These are phyloP conservation scores for Beverwykella pulmonaria DNA, from an alignment of 495 filamentous ascomycete genomes.

Conservation along the genomic window DNA sequence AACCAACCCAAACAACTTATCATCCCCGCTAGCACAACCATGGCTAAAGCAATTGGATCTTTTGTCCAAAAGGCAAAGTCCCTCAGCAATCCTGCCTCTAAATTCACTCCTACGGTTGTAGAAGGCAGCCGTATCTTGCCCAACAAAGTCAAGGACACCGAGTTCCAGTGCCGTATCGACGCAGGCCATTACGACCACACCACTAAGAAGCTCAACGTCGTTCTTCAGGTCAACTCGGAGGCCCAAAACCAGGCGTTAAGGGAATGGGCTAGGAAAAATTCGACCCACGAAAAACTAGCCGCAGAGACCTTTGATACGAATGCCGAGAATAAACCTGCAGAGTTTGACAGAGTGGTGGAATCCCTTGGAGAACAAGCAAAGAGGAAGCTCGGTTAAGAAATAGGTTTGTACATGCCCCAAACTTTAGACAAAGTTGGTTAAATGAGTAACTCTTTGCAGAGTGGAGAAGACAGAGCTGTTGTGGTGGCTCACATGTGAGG, in stretches of 20 bases:
- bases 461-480: slow-evolving; percentile 4
- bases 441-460: slow-evolving; percentile 8
- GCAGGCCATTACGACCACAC: slow-evolving; percentile 28
- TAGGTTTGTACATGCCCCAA: slow-evolving; percentile 2
- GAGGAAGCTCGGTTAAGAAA: slow-evolving; percentile 9
- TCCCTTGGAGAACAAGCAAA: slow-evolving; percentile 5
- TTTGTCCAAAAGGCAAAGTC: slow-evolving; percentile 5
- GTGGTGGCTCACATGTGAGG: neutral
- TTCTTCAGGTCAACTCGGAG: slow-evolving; percentile 37
- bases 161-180: slow-evolving; percentile 24
- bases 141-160: neutral
- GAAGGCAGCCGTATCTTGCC: slow-evolving; percentile 10
- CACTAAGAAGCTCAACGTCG: slow-evolving; percentile 28
- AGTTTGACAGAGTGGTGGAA: slow-evolving; percentile 4
- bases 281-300: slow-evolving; percentile 31
- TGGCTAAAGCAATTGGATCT: slow-evolving; percentile 3
- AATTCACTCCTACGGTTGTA: neutral
- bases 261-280: slow-evolving; percentile 33
- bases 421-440: slow-evolving; percentile 4
- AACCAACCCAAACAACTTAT: neutral
- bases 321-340: slow-evolving; percentile 6
- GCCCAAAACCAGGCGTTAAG: slow-evolving; percentile 35
- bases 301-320: neutral
- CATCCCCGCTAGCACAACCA: slow-evolving; percentile 5
- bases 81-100: slow-evolving; percentile 2